phyloP scores from a whole-genome alignment of 1,284 basidiomycete species.

The Ceratobasidium papillatum region DNA sequence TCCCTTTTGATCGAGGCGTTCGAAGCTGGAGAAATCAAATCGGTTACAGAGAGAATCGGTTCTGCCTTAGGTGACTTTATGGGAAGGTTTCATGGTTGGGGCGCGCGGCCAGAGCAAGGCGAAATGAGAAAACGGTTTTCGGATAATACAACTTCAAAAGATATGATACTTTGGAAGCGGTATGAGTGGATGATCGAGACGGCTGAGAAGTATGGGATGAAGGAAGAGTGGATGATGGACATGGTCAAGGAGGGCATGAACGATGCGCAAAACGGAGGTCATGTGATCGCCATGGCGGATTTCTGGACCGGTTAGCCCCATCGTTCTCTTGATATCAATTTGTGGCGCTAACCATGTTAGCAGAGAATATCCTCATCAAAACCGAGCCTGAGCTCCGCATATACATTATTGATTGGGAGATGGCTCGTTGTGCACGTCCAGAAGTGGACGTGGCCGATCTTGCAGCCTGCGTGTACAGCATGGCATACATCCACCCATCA shows the following conservation, averaged over 20 bases:
- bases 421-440: neutral
- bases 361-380: neutral
- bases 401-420: slow-evolving; percentile 31
- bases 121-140: neutral
- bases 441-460: slow-evolving; percentile 12
- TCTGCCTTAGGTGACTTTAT: slow-evolving; percentile 12
- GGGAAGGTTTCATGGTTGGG: slow-evolving; percentile 12
- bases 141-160: neutral
- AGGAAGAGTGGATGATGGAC: slow-evolving; percentile 46
- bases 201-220: slow-evolving; percentile 13
- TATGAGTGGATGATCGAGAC: neutral
- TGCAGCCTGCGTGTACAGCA: neutral
- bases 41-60: neutral
- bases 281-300: slow-evolving; percentile 15
- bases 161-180: neutral
- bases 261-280: slow-evolving; percentile 51
- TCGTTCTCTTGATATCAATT: neutral
- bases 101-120: neutral
- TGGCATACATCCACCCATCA: neutral
- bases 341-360: neutral
- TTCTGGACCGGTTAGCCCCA: slow-evolving; percentile 18
- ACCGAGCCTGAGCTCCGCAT: neutral
- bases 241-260: slow-evolving; percentile 54
- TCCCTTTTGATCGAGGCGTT: neutral
- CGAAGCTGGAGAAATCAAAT: neutral